Conservation (phyloP, 345 rosid genomes). For the Odontarrhena argentea region DNA sequence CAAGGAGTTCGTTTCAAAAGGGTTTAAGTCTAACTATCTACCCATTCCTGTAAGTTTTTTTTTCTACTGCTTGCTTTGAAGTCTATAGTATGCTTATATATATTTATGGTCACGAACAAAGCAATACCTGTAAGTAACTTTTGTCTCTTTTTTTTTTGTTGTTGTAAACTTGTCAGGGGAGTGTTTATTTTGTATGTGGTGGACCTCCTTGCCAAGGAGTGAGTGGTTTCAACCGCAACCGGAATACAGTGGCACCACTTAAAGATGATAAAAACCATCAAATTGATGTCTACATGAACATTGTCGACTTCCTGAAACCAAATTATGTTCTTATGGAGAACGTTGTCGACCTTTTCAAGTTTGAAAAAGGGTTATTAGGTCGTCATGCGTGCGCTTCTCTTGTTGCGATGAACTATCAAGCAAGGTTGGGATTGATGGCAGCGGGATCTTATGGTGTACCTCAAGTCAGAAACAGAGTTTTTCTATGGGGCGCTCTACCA, state of each 20-base stretch:
- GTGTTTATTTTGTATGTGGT: conserved; percentile 47
- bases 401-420: conserved; percentile 50
- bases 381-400: conserved; percentile 52
- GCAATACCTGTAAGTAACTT: too few species aligned
- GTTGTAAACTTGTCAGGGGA: conserved; percentile 33
- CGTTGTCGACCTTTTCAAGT: conserved; percentile 51
- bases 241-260: conserved; percentile 41
- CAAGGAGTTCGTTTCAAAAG: conserved; percentile 40
- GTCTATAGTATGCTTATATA: neutral
- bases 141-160: neutral
- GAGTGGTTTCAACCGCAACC: conserved; percentile 47
- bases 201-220: conserved; percentile 55
- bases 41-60: conserved; percentile 45
- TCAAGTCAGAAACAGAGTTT: conserved; percentile 48
- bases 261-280: conserved; percentile 44
- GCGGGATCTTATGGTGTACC: conserved; percentile 57
- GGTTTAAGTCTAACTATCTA: conserved; percentile 38
- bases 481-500: conserved; percentile 55
- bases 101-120: too few species aligned
- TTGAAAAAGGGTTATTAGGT: conserved; percentile 42
- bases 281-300: conserved; percentile 40
- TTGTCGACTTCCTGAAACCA: conserved; percentile 47
- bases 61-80: neutral
- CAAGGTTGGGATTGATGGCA: conserved; percentile 51
- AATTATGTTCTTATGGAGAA: conserved; percentile 60